phyloP scores from a whole-genome alignment of 345 rosid species.

The Psidium friedrichsthalianum region DNA sequence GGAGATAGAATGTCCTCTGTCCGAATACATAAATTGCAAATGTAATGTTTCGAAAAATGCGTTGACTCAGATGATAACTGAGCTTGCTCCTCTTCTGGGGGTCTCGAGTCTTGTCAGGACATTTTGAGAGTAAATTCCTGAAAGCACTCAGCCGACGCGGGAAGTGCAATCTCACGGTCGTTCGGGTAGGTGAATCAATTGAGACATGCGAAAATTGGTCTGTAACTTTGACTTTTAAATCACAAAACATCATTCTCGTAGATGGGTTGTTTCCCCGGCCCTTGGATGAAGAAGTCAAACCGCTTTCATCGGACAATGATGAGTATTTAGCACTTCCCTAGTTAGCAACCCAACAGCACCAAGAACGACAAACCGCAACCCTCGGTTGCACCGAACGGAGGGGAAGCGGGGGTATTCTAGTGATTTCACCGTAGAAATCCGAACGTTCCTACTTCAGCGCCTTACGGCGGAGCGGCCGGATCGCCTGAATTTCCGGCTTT shows the following conservation, averaged over 20 bases:
- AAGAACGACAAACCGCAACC: neutral
- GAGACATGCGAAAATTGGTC: neutral
- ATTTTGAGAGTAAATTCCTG: neutral
- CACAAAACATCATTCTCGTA: neutral
- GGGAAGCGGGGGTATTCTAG: neutral
- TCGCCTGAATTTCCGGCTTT: neutral
- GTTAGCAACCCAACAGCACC: neutral
- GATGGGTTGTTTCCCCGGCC: neutral
- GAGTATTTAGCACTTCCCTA: neutral
- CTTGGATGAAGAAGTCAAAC: neutral
- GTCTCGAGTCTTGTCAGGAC: too few relatives aligned
- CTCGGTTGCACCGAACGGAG: neutral
- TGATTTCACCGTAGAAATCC: neutral
- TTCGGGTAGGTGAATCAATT: neutral
- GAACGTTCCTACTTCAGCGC: neutral
- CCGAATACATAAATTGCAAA: neutral
- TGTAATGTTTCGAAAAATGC: too few relatives aligned
- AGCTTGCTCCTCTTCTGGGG: neutral
- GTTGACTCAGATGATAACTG: neutral
- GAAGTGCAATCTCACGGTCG: accelerated
- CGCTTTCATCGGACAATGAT: neutral
- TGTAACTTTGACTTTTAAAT: neutral
- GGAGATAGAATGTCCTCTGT: neutral
- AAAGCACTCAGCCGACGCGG: neutral
- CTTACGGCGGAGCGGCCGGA: neutral